Evolutionary conservation across 805 yeast species (phyloP).

Genomic region (Wickerhamiella slavikovae): DNA sequence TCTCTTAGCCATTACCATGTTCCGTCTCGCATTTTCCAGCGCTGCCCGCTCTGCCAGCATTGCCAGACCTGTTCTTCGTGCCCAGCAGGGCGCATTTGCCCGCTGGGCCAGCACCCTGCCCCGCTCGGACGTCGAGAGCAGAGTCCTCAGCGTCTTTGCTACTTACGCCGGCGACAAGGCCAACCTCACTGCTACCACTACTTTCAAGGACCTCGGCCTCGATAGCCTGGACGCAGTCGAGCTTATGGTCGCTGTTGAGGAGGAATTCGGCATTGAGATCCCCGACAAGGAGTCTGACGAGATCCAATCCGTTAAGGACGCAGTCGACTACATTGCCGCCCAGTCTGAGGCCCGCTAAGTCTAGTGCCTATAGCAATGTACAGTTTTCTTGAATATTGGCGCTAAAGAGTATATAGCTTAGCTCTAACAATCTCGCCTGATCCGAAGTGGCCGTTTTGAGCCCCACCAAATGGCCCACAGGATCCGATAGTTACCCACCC

Average conservation of each 20-base stretch:
- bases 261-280: slow-evolving; percentile 39
- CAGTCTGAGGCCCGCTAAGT: slow-evolving; percentile 23
- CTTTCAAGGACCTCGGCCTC: slow-evolving; percentile 47
- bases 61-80: no score
- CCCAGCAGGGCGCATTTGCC: no score
- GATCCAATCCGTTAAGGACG: slow-evolving; percentile 83
- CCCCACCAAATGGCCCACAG: background rate
- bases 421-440: background rate
- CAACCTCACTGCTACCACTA: slow-evolving; percentile 21
- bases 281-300: slow-evolving; percentile 65
- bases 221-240: slow-evolving; percentile 92
- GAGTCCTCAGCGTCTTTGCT: slow-evolving; percentile 62
- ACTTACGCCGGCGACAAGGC: slow-evolving; percentile 11
- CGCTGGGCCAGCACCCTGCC: slow-evolving; percentile 28
- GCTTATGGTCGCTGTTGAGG: slow-evolving; percentile 89
- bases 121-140: slow-evolving; percentile 58
- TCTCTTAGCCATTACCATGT: no score
- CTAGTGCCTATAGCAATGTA: background rate
- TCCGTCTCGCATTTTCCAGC: no score
- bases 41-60: no score
- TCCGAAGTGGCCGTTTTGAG: background rate
- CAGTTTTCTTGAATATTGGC: no score
- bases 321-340: slow-evolving; percentile 64
- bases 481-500: no score
- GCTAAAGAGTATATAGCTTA: background rate